phyloP scores from a whole-genome alignment of 2,329 filamentous ascomycete species.

The Beauveria medogensis region DNA sequence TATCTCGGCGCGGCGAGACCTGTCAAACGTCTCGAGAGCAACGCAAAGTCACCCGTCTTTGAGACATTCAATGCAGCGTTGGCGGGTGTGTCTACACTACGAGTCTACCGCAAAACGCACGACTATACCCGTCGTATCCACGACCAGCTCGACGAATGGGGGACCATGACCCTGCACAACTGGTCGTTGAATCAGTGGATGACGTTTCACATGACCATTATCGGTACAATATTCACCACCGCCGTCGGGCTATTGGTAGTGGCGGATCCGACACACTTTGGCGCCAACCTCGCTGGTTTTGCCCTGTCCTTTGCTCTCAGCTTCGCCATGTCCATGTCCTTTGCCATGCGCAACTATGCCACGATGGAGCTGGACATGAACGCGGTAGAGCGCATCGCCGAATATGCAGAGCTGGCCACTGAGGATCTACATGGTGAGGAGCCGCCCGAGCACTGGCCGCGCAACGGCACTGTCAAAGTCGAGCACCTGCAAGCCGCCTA shows the following conservation, averaged over 20 bases:
- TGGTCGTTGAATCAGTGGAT: constrained; percentile 74
- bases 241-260: constrained; percentile 60
- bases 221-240: constrained; percentile 61
- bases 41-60: constrained; percentile 68
- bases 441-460: constrained; percentile 66
- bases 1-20: constrained; percentile 65
- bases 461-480: constrained; percentile 63
- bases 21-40: constrained; percentile 69
- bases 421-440: constrained; percentile 54
- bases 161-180: constrained; percentile 55
- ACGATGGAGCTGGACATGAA: constrained; percentile 74
- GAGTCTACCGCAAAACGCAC: constrained; percentile 61
- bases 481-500: constrained; percentile 64
- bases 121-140: constrained; percentile 65
- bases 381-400: constrained; percentile 64
- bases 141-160: constrained; percentile 59
- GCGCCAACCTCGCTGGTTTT: constrained; percentile 66
- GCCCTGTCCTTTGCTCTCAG: constrained; percentile 65
- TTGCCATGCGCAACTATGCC: constrained; percentile 59
- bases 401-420: constrained; percentile 62
- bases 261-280: constrained; percentile 50
- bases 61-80: constrained; percentile 70
- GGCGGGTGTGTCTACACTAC: constrained; percentile 66
- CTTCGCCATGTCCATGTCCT: constrained; percentile 57
- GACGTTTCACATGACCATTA: constrained; percentile 60